These are phyloP conservation scores for Staphylotrichum longicolle DNA, from an alignment of 495 filamentous ascomycete species.

Conservation along the genomic window DNA sequence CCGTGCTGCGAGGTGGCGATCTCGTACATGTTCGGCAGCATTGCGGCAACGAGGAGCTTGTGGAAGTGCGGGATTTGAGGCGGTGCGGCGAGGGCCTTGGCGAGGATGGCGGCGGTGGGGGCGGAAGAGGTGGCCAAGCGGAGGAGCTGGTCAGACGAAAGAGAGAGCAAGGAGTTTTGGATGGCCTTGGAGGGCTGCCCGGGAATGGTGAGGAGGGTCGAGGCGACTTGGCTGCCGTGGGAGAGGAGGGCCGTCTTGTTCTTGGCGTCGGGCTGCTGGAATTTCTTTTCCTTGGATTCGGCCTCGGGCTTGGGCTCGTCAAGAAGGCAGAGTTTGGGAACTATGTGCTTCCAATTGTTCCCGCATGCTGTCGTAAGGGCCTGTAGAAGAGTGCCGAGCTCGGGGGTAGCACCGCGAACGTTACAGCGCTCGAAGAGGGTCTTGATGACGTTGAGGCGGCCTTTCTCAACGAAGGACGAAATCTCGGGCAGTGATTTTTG, in stretches of 20 bases:
- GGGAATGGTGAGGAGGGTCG: slow-evolving; percentile 43
- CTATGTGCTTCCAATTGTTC: slow-evolving; percentile 50
- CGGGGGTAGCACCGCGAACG: slow-evolving; percentile 54
- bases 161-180: slow-evolving; percentile 43
- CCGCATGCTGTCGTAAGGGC: slow-evolving; percentile 60
- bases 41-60: slow-evolving; percentile 41
- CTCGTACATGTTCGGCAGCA: slow-evolving; percentile 57
- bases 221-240: slow-evolving; percentile 46
- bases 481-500: slow-evolving; percentile 67
- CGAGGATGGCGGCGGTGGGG: slow-evolving; percentile 58
- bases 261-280: slow-evolving; percentile 33
- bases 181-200: slow-evolving; percentile 41
- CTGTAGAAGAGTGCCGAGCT: slow-evolving; percentile 59
- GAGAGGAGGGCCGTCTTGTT: slow-evolving; percentile 44
- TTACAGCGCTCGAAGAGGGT: slow-evolving; percentile 78
- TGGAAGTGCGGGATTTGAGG: slow-evolving; percentile 54
- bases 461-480: slow-evolving; percentile 64
- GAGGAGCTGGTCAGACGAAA: slow-evolving; percentile 37
- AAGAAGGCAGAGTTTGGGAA: slow-evolving; percentile 58
- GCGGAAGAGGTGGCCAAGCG: slow-evolving; percentile 40
- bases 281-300: slow-evolving; percentile 28
- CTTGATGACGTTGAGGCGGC: slow-evolving; percentile 73
- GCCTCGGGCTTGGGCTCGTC: slow-evolving; percentile 36
- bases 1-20: slow-evolving; percentile 70
- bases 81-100: slow-evolving; percentile 66